Evolutionary conservation across 31 red algal species (phyloP).

Genomic region (Porphyra umbilicalis): DNA sequence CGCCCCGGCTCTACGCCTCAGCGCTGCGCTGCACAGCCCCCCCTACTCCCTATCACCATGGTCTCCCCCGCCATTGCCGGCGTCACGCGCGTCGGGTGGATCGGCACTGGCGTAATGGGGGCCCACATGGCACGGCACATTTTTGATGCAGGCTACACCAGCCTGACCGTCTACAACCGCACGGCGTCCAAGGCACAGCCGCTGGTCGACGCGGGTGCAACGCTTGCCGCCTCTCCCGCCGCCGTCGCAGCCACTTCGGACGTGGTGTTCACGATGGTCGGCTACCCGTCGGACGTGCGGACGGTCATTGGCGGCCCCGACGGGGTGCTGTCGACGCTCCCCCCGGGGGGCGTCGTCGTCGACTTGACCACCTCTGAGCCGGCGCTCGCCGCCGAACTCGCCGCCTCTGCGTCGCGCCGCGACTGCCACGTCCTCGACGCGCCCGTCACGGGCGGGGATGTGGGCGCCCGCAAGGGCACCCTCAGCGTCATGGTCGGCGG

Average conservation of each 20-base stretch:
- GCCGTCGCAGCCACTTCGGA: slow-evolving; percentile 49
- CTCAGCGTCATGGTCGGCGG: slow-evolving; percentile 72
- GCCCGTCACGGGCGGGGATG: slow-evolving; percentile 80
- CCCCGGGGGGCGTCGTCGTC: slow-evolving; percentile 46
- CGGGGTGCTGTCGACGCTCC: slow-evolving; percentile 33
- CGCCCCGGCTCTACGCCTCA: too few relatives aligned
- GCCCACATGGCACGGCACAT: slow-evolving; percentile 46
- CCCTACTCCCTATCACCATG: too few relatives aligned
- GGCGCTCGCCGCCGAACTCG: slow-evolving; percentile 48
- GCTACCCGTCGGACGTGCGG: slow-evolving; percentile 62
- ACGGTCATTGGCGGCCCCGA: slow-evolving; percentile 19
- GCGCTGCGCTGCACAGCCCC: too few relatives aligned
- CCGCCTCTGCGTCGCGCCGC: slow-evolving; percentile 6
- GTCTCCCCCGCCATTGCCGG: slow-evolving; percentile 9
- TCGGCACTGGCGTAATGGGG: slow-evolving; percentile 72
- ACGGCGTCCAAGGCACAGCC: slow-evolving; percentile 48
- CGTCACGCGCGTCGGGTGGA: slow-evolving; percentile 54
- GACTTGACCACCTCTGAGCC: slow-evolving; percentile 82
- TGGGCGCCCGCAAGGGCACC: slow-evolving; percentile 64
- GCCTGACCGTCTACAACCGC: slow-evolving; percentile 56
- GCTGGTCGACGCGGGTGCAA: slow-evolving; percentile 46
- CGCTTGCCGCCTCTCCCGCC: slow-evolving; percentile 6
- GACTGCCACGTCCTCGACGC: slow-evolving; percentile 51
- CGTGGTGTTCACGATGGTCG: slow-evolving; percentile 86
- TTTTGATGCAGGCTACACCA: slow-evolving; percentile 29